Evolutionary conservation across 2,329 filamentous ascomycete species (phyloP).

Genomic region (Botrytis fragariae): DNA sequence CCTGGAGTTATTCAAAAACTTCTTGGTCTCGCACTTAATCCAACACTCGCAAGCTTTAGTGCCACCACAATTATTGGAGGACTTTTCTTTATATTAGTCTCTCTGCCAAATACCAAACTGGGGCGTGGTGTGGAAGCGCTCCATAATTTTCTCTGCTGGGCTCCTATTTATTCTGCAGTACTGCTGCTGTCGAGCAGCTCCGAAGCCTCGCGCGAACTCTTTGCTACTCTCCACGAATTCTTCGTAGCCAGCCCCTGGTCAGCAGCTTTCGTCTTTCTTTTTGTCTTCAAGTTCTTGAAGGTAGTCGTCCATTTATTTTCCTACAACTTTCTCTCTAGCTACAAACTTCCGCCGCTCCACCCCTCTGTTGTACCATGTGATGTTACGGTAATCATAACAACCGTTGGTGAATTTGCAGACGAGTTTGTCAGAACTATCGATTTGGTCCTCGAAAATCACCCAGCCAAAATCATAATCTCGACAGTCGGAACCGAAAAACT

Average conservation of each 20-base stretch:
- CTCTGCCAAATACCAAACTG: background rate
- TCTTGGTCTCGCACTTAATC: background rate
- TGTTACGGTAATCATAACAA: slow-evolving; percentile 32
- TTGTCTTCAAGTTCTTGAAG: slow-evolving; percentile 29
- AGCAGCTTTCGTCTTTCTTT: slow-evolving; percentile 21
- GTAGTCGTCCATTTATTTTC: slow-evolving; percentile 27
- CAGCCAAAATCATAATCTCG: slow-evolving; percentile 25
- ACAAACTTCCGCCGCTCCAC: background rate
- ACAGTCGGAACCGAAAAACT: slow-evolving; percentile 23
- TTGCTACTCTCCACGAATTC: background rate
- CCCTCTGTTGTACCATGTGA: slow-evolving; percentile 22
- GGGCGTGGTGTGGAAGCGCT: background rate
- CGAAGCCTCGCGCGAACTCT: background rate
- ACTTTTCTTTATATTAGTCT: background rate
- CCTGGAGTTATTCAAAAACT: background rate
- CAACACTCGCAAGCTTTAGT: background rate
- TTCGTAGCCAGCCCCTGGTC: background rate
- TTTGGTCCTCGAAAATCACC: slow-evolving; percentile 22
- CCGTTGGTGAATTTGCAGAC: slow-evolving; percentile 24
- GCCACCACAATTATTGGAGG: accelerated
- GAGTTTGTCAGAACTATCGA: slow-evolving; percentile 23
- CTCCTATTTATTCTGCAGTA: background rate
- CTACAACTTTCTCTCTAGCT: slow-evolving; percentile 19
- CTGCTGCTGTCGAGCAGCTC: background rate
- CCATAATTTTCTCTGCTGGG: background rate